Base-by-base conservation (phyloP, 2,329 filamentous ascomycete genomes). In the Hansfordia pulvinata region DNA sequence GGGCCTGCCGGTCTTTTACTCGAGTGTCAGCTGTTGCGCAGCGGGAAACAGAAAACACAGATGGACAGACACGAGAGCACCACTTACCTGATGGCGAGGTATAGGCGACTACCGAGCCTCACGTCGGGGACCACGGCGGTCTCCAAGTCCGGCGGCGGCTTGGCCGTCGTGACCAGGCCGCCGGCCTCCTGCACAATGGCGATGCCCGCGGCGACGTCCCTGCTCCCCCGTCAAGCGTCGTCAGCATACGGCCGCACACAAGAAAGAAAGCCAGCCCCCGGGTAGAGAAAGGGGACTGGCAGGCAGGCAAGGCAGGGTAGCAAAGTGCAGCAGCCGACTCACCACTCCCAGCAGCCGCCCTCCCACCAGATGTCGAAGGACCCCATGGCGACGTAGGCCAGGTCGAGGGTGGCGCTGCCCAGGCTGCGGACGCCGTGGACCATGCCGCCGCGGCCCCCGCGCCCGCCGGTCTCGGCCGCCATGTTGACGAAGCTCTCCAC, bases 281-380 rank as follows among this genome's bases (percentile, higher is more conserved):
- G 10, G 17, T 18, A 22, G 10, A 15, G n/a, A n/a, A n/a, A n/a
- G n/a, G n/a, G n/a, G n/a, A n/a, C n/a, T n/a, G n/a, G n/a, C n/a
- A n/a, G n/a, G n/a, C n/a, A n/a, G n/a, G n/a, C n/a, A n/a, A n/a
- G n/a, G n/a, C n/a, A n/a, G n/a, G n/a, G n/a, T n/a, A n/a, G n/a
- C n/a, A n/a, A n/a, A n/a, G n/a, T n/a, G n/a, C n/a, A n/a, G n/a
- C n/a, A n/a, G n/a, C n/a, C n/a, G 21, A 47, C 61, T 36, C 40
- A 75, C 73, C 79, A 85, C 50, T 84, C 80, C 78, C 78, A 83
- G 41, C 77, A 83, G 0, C 78, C 78, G 3, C 77, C 79, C 44
- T 85, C 78, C 78, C 78, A 85, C 78, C 79, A 84, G 8, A 84
- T 81, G 49, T 85, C 79, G 37, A 84, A 75, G 0, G 71, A 60